phyloP scores from a whole-genome alignment of 177 flowering plant species.

The Vitis hybrid region DNA sequence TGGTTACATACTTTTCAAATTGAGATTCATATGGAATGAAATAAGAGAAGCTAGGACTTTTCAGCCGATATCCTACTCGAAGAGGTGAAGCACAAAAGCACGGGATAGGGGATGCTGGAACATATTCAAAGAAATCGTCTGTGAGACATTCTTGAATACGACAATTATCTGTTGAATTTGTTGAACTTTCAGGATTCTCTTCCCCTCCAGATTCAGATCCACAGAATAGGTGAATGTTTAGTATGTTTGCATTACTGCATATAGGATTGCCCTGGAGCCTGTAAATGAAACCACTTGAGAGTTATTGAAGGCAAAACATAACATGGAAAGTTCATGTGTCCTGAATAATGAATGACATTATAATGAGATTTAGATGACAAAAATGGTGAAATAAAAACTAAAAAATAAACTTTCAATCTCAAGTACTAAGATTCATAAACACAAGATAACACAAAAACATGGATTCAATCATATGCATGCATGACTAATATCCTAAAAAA shows the following conservation, averaged over 20 bases:
- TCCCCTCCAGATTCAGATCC: slow-evolving; percentile 21
- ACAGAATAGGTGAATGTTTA: slow-evolving; percentile 37
- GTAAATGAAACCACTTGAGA: too few species aligned
- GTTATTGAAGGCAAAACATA: too few species aligned
- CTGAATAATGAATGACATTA: too few species aligned
- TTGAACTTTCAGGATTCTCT: slow-evolving; percentile 7
- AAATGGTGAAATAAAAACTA: not conserved
- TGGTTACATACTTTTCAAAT: slow-evolving; percentile 55
- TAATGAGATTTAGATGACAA: not conserved
- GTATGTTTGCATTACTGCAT: slow-evolving; percentile 36
- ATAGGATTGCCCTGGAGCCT: slow-evolving; percentile 67
- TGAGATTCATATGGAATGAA: slow-evolving; percentile 48
- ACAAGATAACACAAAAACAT: not conserved
- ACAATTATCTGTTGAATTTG: slow-evolving; percentile 30
- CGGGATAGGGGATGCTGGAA: slow-evolving; percentile 34
- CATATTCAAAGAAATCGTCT: slow-evolving; percentile 32
- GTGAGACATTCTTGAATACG: slow-evolving; percentile 36
- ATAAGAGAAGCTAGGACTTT: slow-evolving; percentile 75
- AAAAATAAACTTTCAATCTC: not conserved
- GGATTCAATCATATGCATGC: too few species aligned
- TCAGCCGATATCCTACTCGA: slow-evolving; percentile 70
- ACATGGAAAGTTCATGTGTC: too few species aligned
- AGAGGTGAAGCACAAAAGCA: slow-evolving; percentile 84
- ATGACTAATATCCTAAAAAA: too few species aligned
- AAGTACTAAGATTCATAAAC: not conserved